Percentiles rank a stretch among this genome's conserved stretches.
These are phyloP conservation scores for Kwoniella dejecticola DNA, from an alignment of 768 basidiomycete genomes.

Conservation along the genomic window DNA sequence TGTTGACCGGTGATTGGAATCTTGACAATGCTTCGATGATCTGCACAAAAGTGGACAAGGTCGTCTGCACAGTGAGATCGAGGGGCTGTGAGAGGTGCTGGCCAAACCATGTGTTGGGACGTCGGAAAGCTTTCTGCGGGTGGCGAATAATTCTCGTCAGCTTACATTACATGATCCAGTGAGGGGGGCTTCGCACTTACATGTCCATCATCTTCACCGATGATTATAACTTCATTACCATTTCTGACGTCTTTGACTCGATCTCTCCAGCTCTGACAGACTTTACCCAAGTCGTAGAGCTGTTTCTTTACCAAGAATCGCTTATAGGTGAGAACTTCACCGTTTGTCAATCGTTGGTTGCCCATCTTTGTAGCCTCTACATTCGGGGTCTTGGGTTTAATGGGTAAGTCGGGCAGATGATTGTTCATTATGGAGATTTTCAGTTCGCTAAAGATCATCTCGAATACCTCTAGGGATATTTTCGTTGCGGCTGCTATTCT, in stretches of 20 bases:
- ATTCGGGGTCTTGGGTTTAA: neutral
- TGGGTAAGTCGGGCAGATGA: neutral
- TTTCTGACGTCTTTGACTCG: conserved; percentile 5
- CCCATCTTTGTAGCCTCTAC: neutral
- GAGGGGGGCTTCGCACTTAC: no score
- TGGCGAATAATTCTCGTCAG: neutral
- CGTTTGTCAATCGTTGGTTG: conserved; percentile 23
- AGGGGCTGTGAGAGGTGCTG: neutral
- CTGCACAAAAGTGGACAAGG: neutral
- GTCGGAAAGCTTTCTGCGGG: neutral
- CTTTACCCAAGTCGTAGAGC: conserved; percentile 15
- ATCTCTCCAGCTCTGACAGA: conserved; percentile 23
- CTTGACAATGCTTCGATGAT: conserved; percentile 1
- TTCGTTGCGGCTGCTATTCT: no score
- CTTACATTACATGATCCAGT: no score
- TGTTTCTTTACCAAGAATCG: conserved; percentile 13
- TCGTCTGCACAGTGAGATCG: conserved; percentile 19
- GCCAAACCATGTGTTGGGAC: neutral
- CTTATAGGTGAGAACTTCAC: conserved; percentile 23
- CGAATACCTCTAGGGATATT: no score
- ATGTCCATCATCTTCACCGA: conserved; percentile 18
- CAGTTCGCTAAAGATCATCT: no score
- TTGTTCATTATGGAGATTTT: neutral
- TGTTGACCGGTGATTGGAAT: conserved; percentile 1
- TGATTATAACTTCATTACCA: conserved; percentile 21